Conservation (phyloP, 73 alveolate species). For the Paramecium bursaria region DNA sequence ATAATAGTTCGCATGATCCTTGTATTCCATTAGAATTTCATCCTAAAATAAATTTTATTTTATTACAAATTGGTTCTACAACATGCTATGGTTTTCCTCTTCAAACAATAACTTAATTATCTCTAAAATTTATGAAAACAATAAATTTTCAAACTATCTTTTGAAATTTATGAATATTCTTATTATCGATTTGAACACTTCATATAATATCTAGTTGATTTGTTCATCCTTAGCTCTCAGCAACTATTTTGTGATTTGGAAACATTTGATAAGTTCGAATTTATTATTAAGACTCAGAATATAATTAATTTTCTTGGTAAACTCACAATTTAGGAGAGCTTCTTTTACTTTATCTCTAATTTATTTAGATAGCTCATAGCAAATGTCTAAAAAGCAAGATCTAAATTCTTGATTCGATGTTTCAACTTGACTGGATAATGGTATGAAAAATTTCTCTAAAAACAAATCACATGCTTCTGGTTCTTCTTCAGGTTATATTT, state of each 20-base stretch:
- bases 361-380: background rate
- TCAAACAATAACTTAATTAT: slow-evolving; percentile 39
- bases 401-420: background rate
- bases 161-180: background rate
- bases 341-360: slow-evolving; percentile 9
- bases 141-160: background rate
- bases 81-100: slow-evolving; percentile 2
- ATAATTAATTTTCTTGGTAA: background rate
- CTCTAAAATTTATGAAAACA: slow-evolving; percentile 37
- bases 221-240: slow-evolving; percentile 21
- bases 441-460: background rate
- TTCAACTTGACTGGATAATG: background rate
- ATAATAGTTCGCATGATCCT: background rate
- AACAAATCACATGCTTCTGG: slow-evolving; percentile 9
- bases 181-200: background rate
- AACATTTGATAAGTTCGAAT: background rate
- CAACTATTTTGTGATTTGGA: background rate
- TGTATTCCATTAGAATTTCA: slow-evolving; percentile 2
- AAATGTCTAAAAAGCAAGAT: slow-evolving; percentile 15
- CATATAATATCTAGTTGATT: background rate
- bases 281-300: slow-evolving; percentile 10
- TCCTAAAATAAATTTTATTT: slow-evolving; percentile 32
- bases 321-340: background rate
- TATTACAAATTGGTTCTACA: background rate
- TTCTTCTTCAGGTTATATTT: slow-evolving; percentile 4